Evolutionary conservation across 805 yeast species (phyloP).

Genomic region (Danielia reshetovae): DNA sequence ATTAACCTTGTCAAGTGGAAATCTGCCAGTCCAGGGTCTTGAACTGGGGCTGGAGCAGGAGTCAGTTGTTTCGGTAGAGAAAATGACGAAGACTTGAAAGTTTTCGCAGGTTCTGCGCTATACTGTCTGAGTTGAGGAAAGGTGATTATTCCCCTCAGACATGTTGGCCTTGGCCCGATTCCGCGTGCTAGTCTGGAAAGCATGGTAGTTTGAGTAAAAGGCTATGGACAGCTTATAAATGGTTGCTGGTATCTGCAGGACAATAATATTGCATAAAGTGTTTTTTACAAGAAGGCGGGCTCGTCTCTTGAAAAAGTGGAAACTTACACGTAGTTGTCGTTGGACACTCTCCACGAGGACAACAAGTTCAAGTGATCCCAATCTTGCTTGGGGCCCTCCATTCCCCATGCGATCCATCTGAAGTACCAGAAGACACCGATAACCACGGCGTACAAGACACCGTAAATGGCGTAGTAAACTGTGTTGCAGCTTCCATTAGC

Average conservation of each 20-base stretch:
- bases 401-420: slow-evolving; percentile 75
- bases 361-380: slow-evolving; percentile 38
- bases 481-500: slow-evolving; percentile 4
- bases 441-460: slow-evolving; percentile 44
- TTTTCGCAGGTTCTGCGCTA: slow-evolving; percentile 6
- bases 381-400: slow-evolving; percentile 49
- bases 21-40: slow-evolving; percentile 20
- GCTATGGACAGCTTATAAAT: slow-evolving; percentile 1
- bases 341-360: slow-evolving; percentile 38
- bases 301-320: background rate
- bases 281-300: too few species aligned
- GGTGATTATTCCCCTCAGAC: too few species aligned
- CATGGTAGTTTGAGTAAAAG: background rate
- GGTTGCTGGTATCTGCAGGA: background rate
- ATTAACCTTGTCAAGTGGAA: slow-evolving; percentile 31
- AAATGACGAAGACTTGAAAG: slow-evolving; percentile 28
- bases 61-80: slow-evolving; percentile 22
- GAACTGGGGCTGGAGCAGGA: background rate
- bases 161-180: too few species aligned
- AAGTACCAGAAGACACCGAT: slow-evolving; percentile 56
- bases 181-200: background rate
- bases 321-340: slow-evolving; percentile 29
- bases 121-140: background rate
- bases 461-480: slow-evolving; percentile 33
- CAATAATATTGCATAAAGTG: too few species aligned